Base-by-base conservation (phyloP, 176 grass and related monocot genomes). In the Microstegium vimineum region DNA sequence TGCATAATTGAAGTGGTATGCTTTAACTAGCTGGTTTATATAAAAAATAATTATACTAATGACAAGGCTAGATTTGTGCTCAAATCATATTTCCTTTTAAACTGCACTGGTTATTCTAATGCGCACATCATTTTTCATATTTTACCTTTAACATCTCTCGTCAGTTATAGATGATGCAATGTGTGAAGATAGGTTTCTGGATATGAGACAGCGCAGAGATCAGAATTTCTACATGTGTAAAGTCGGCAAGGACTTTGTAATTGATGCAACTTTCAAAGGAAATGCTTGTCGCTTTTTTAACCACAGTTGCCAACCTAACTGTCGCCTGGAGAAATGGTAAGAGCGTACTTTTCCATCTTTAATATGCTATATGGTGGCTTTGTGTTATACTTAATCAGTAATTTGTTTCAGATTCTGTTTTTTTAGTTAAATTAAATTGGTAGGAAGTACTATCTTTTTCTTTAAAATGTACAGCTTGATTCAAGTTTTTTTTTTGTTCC, bases 231-330 rank as follows among this genome's bases (percentile, higher is more conserved):
- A 98, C 84, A 91, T 98, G 95, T 98, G 92, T 77, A 90, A 91
- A 84, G 87, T 98, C 67, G 40, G 67, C 82, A 95, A 98, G 47
- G 91, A 95, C 76, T 98, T 95, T 68, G 90, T 90, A 84, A 98
- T 98, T 69, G 95, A 98, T 85, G 90, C 92, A 81, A 98, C 92
- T 45, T 95, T 91, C 69, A 93, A 77, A 85, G 92, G 95, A 87
- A 98, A 98, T 85, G 86, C 76, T 60, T 98, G 90, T 54, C 91
- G 95, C 33, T 98, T 98, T 90, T 49, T 98, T 16, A 98, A 98
- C 83, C 92, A 95, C 84, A 91, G 92, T 62, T 98, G 95, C 42
- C 33, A 86, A 82, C 95, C 95, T 62, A 98, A 98, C 47, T 98
- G 95, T 33, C 86, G 81, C 73, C 51, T 98, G 82, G 89, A 98